A percentile compares a stretch with the other conserved stretches of the same genome.
phyloP scores from a whole-genome alignment of 2,329 filamentous ascomycete genomes.

The Penicillium sp. region DNA sequence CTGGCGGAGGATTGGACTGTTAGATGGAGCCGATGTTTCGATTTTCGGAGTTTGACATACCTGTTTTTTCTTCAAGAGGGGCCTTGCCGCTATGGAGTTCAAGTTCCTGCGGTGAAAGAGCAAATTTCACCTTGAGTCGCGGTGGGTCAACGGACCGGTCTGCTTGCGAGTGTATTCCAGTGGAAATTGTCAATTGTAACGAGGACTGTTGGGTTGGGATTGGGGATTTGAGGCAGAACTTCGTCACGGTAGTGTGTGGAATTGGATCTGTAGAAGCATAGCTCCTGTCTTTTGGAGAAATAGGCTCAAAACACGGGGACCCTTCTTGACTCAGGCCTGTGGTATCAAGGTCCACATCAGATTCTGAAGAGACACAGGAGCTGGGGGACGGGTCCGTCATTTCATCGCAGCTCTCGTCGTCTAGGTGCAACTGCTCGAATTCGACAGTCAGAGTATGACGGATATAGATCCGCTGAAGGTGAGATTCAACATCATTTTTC shows the following conservation, averaged over 20 bases:
- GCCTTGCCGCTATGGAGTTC: neutral
- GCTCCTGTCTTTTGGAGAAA: neutral
- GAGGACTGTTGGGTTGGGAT: neutral
- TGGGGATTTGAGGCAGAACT: slow-evolving; percentile 6
- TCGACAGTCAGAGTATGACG: slow-evolving; percentile 15
- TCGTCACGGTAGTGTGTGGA: neutral
- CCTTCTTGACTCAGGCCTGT: neutral
- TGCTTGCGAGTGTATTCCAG: neutral
- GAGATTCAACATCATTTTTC: slow-evolving; percentile 35
- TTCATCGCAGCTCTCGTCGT: slow-evolving; percentile 11
- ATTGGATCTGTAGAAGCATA: neutral
- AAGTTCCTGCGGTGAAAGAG: slow-evolving; percentile 3
- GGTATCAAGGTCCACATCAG: neutral
- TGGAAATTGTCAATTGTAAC: neutral
- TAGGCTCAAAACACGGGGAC: neutral
- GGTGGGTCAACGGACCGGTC: slow-evolving; percentile 3
- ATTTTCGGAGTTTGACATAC: neutral
- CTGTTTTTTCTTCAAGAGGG: neutral
- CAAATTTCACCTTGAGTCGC: slow-evolving; percentile 9
- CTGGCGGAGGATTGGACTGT: neutral
- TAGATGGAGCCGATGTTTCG: neutral
- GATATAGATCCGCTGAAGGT: slow-evolving; percentile 28
- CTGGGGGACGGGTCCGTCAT: neutral
- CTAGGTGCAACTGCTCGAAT: slow-evolving; percentile 20
- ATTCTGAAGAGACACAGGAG: slow-evolving; percentile 1